A percentile compares a stretch with the other conserved stretches of the same genome.
phyloP scores from a whole-genome alignment of 768 basidiomycete species.

The Lentinula edodes region DNA sequence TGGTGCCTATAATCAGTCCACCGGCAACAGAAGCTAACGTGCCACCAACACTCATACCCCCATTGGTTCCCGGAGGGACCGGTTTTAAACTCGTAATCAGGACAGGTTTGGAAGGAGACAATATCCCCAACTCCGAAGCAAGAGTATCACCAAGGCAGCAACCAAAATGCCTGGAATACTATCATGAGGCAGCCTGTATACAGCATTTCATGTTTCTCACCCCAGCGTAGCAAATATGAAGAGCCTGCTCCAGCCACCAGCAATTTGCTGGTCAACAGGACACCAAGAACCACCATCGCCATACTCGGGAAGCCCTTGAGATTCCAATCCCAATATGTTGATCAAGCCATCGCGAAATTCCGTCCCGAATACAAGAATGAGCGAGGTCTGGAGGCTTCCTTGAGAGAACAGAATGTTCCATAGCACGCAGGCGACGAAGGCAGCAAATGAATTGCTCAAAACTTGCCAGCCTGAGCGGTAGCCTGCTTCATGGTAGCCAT shows the following conservation, averaged over 20 bases:
- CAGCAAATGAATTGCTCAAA: constrained; percentile 71
- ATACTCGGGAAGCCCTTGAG: constrained; percentile 9
- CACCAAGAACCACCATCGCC: constrained; percentile 52
- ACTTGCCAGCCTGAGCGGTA: constrained; percentile 80
- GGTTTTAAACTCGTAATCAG: constrained; percentile 72
- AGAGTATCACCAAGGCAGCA: constrained; percentile 91
- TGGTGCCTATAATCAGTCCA: constrained; percentile 64
- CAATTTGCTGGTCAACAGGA: constrained; percentile 40
- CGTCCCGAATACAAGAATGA: constrained; percentile 22
- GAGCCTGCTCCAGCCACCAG: constrained; percentile 50
- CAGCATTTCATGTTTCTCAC: constrained; percentile 27
- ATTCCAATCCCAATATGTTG: constrained; percentile 16
- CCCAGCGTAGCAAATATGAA: constrained; percentile 65
- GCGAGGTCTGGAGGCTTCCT: constrained; percentile 30
- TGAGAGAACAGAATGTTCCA: constrained; percentile 60
- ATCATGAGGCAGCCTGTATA: constrained; percentile 1
- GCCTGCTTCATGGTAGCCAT: constrained; percentile 69
- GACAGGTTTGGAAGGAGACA: constrained; percentile 61
- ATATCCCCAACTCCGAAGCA: constrained; percentile 89
- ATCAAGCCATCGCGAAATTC: constrained; percentile 3
- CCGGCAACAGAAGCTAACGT: constrained; percentile 70
- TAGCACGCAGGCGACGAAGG: constrained; percentile 46
- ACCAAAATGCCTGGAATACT: constrained; percentile 63
- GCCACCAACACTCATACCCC: constrained; percentile 74
- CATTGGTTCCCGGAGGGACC: constrained; percentile 90